Conservation (phyloP, 2,329 filamentous ascomycete species). For the Pestalotiopsis sp. region DNA sequence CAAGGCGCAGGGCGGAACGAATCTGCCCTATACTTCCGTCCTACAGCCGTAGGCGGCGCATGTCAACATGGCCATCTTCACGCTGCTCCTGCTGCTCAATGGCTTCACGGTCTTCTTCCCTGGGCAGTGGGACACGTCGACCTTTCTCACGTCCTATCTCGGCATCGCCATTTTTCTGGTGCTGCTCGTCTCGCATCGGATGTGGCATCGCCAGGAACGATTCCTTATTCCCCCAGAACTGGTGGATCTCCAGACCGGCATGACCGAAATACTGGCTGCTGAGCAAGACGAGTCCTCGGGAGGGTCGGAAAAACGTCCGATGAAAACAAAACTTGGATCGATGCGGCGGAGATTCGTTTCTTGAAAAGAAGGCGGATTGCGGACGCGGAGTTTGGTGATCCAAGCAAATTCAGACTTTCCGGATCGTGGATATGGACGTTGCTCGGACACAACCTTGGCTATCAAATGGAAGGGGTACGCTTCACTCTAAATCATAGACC, state of each 20-base stretch:
- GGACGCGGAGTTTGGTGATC: no score
- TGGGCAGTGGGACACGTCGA: constrained; percentile 52
- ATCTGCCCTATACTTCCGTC: constrained; percentile 52
- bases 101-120: constrained; percentile 67
- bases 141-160: constrained; percentile 64
- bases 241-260: constrained; percentile 53
- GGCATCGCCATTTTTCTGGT: constrained; percentile 62
- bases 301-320: neutral
- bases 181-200: constrained; percentile 53
- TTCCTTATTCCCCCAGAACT: constrained; percentile 50
- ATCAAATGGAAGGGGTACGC: no score
- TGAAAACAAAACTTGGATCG: neutral
- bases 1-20: constrained; percentile 39
- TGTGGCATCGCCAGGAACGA: constrained; percentile 34
- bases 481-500: no score
- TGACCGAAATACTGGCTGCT: constrained; percentile 22
- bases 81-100: constrained; percentile 57
- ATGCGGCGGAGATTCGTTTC: neutral
- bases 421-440: no score
- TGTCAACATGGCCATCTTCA: constrained; percentile 51
- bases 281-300: neutral
- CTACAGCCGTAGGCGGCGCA: constrained; percentile 60
- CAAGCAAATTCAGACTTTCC: no score
- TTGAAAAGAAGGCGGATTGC: neutral
- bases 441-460: no score